Evolutionary conservation across 345 rosid genomes (phyloP), one percentile per base, ranked within the genome.

Genomic region (Sonneratia caseolaris): DNA sequence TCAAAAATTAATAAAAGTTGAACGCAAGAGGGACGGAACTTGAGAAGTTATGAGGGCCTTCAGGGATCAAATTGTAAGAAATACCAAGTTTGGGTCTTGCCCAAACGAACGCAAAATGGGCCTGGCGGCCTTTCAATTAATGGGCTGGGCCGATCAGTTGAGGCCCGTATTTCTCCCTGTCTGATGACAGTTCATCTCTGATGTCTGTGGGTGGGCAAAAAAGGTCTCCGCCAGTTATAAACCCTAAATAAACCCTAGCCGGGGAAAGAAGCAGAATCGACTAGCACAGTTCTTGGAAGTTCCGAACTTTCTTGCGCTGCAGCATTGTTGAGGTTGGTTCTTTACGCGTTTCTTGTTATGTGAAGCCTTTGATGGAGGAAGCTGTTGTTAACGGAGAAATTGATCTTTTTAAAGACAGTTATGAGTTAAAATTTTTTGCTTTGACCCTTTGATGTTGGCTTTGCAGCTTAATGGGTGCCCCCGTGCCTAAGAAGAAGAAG

Each of bases 401-500:
- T 57, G 32, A 57, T 57, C 22, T 32, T 24, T 57, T 57, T 57
- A n/a, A 8, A 1, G 64, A 2, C 35, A 57, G 21, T 9, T 57
- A 8, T n/a, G 5, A 21, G 64, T 2, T 57, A 57, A n/a, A 57
- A 57, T n/a, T 24, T 32, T 8, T 5, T 13, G 64, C 15, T 49
- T 27, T 37, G 27, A 2, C 18, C 35, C 7, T 21, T 7, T 27
- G 51, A 18, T 27, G 22, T 21, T 49, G 42, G 7, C 40, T 37
- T 51, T 64, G 73, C 70, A 75, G 77, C 11, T 70, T 42, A 21
- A 75, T 75, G 77, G 77, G 72, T 62, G 84, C 77, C 21, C 85
- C 83, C 11, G 69, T 70, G 76, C 75, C 75, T 37, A 79, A 80
- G 74, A 90, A 87, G 85, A 88, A 80, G 73, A 89, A 81, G 66